phyloP scores from a whole-genome alignment of 2,329 filamentous ascomycete genomes.

The Aspergillus latus region DNA sequence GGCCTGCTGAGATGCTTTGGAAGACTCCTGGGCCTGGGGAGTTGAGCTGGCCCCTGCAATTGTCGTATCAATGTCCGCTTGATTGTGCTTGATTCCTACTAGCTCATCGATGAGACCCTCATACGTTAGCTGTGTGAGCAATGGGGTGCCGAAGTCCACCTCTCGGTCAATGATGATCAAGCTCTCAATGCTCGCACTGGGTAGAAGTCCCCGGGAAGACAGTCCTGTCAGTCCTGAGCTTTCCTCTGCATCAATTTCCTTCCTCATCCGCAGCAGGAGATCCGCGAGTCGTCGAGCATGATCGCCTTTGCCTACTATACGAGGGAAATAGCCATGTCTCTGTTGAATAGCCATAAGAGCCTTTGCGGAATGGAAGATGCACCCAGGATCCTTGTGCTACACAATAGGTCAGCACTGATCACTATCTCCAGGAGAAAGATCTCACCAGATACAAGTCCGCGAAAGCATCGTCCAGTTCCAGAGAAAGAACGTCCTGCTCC shows the following conservation, averaged over 20 bases:
- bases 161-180: conserved; percentile 94
- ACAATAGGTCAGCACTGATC: not conserved
- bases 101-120: conserved; percentile 94
- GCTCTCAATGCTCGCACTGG: conserved; percentile 84
- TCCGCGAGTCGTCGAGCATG: conserved; percentile 88
- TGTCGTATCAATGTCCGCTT: conserved; percentile 87
- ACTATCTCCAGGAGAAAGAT: not conserved
- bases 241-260: conserved; percentile 82
- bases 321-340: conserved; percentile 87
- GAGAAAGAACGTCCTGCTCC: conserved; percentile 84
- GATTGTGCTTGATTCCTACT: conserved; percentile 87
- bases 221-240: conserved; percentile 57
- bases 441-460: conserved; percentile 76
- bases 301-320: conserved; percentile 93
- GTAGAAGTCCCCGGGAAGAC: conserved; percentile 66
- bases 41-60: conserved; percentile 70
- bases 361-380: conserved; percentile 83
- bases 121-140: conserved; percentile 94
- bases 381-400: conserved; percentile 82
- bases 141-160: conserved; percentile 85
- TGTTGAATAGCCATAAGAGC: conserved; percentile 94
- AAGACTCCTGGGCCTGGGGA: conserved; percentile 56
- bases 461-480: conserved; percentile 87
- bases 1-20: conserved; percentile 47
- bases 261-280: conserved; percentile 83